A percentile compares a stretch with the other conserved stretches of the same genome.
Conservation (phyloP, 1,284 basidiomycete species). For the Meira nashicola region DNA sequence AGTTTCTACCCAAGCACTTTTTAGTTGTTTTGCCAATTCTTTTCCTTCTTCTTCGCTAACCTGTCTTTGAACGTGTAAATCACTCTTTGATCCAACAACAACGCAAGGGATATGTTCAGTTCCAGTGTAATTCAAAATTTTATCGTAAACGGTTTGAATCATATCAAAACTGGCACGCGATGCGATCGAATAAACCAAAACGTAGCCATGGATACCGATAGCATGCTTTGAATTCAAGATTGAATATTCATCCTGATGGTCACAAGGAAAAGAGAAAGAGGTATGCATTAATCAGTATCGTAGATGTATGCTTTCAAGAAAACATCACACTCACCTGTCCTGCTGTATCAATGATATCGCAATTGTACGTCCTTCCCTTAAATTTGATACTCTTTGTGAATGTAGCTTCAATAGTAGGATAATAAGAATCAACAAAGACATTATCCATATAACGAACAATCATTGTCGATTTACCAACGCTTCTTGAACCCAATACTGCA, state of each 20-base stretch:
- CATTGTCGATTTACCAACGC: conserved; percentile 67
- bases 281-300: neutral
- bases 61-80: conserved; percentile 65
- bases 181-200: conserved; percentile 90
- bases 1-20: conserved; percentile 49
- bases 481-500: conserved; percentile 50
- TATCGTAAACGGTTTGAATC: conserved; percentile 91
- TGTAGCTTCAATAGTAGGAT: conserved; percentile 88
- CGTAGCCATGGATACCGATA: conserved; percentile 76
- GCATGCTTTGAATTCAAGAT: conserved; percentile 75
- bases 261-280: neutral
- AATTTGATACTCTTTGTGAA: conserved; percentile 78
- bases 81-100: conserved; percentile 90
- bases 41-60: conserved; percentile 50
- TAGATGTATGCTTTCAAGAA: neutral
- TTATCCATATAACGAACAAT: conserved; percentile 52
- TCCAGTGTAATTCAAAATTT: conserved; percentile 92
- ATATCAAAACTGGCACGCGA: conserved; percentile 91
- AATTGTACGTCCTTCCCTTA: conserved; percentile 80
- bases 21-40: conserved; percentile 40
- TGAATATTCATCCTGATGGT: conserved; percentile 73
- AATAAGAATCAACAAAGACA: conserved; percentile 70
- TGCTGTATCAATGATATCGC: conserved; percentile 98
- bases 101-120: conserved; percentile 86
- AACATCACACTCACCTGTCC: conserved; percentile 61